A percentile compares a stretch with the other conserved stretches of the same genome.
Conservation (phyloP, 1,139 yeast genomes). For the Candida dubliniensis region DNA sequence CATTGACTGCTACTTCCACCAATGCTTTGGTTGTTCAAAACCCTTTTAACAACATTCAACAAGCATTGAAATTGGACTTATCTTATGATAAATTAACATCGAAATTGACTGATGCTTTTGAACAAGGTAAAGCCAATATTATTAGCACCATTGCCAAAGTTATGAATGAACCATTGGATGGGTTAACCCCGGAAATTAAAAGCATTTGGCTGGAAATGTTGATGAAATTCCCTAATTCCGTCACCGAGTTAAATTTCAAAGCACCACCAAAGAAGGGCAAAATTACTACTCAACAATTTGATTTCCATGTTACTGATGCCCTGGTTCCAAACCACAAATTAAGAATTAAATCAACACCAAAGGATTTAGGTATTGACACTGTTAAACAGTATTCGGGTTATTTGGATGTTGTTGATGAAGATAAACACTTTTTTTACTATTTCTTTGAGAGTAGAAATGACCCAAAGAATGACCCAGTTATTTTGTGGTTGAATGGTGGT, state of each 20-base stretch:
- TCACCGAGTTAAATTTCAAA: slow-evolving; percentile 47
- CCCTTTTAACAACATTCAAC: slow-evolving; percentile 28
- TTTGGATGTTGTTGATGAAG: slow-evolving; percentile 78
- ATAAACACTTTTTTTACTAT: slow-evolving; percentile 64
- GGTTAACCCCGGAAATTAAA: slow-evolving; percentile 50
- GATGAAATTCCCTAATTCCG: slow-evolving; percentile 53
- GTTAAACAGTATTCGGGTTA: slow-evolving; percentile 87
- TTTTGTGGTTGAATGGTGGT: slow-evolving; percentile 50
- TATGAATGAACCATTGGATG: slow-evolving; percentile 48
- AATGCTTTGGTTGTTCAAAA: slow-evolving; percentile 36
- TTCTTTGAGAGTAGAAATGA: slow-evolving; percentile 48
- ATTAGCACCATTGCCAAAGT: slow-evolving; percentile 34
- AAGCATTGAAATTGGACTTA: slow-evolving; percentile 25
- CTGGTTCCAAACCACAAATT: slow-evolving; percentile 56
- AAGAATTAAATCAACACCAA: slow-evolving; percentile 62
- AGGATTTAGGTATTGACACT: slow-evolving; percentile 67
- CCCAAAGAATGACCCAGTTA: slow-evolving; percentile 44
- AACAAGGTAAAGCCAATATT: slow-evolving; percentile 20
- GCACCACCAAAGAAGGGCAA: slow-evolving; percentile 46
- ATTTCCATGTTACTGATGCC: slow-evolving; percentile 49
- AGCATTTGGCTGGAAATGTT: slow-evolving; percentile 63
- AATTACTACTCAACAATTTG: slow-evolving; percentile 46
- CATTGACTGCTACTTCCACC: slow-evolving; percentile 25
- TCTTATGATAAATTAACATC: slow-evolving; percentile 18
- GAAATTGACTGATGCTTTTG: slow-evolving; percentile 15